Evolutionary conservation across 164 flowering plant genomes (phyloP), one percentile per base, ranked within the genome.

Genomic region (Liquidambar formosana): DNA sequence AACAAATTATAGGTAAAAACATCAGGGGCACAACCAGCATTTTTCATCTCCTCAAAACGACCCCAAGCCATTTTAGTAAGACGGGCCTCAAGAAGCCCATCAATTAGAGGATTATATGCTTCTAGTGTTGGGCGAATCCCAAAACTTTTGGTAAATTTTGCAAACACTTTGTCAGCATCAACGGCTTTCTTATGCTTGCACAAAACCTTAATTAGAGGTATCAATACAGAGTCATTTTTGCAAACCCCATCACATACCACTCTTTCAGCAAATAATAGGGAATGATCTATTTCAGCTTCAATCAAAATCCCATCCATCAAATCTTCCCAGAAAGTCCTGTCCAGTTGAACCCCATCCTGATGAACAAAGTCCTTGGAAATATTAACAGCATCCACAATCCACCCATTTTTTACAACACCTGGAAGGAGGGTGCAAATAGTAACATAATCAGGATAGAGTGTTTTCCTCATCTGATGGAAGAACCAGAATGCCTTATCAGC

Each of bases 381-480:
- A 70, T 77, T 80, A 27, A 84, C 70, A 65, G 96, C 96, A 80
- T 88, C 88, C 61, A 83, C 83, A 67, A 83, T 62, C 72, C 61
- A 77, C 56, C 83, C 82, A 48, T 67, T 72, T 77, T 85, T 93
- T 16, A 93, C 79, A 38, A 93, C 57, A 56, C 84, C 81, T 48
- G 97, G 97, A 57, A 93, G 78, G 64, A 95, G 88, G 43, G 93
- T 86, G 71, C 82, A 87, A 68, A 95, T 28, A 46, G 99, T 91
- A 26, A 92, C 86, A 75, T 68, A 70, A 77, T 95, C 97, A 64
- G 96, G 91, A 51, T 62, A 64, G 3, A 85, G 58, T 47, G 56
- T 27, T 69, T 95, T 95, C 69, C 76, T 89, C 99, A 95, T 88
- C 81, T 88, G 96, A 82, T 85, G 84, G 81, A 89, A 95, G 71